Percentiles rank a stretch among this genome's conserved stretches.
These are phyloP conservation scores for Mentha longifolia DNA, from an alignment of 257 asterid species.

Conservation along the genomic window DNA sequence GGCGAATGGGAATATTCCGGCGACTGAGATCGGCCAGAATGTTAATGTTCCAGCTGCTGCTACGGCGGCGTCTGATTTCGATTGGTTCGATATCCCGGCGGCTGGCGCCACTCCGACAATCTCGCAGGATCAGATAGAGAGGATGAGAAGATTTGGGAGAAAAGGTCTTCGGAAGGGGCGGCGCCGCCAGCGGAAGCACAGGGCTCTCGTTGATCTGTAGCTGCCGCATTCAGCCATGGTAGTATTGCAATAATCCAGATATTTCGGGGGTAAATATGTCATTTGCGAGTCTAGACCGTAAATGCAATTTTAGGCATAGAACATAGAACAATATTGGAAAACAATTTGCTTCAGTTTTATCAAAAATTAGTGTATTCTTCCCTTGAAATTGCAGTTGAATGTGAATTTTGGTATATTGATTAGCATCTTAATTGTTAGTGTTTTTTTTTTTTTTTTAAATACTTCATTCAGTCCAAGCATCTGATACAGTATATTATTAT, in stretches of 20 bases:
- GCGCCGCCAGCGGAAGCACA: constrained; percentile 25
- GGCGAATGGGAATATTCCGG: background rate
- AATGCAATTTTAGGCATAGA: background rate
- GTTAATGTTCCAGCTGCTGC: background rate
- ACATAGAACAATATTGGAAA: too few relatives aligned
- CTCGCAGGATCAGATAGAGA: constrained; percentile 3
- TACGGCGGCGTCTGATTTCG: constrained; percentile 14
- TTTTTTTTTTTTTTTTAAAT: too few relatives aligned
- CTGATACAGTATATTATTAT: too few relatives aligned
- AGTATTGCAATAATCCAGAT: background rate
- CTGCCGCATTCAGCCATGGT: background rate
- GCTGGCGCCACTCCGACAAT: constrained; percentile 11
- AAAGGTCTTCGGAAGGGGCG: constrained; percentile 14
- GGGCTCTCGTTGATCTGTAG: constrained; percentile 23
- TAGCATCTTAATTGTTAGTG: too few relatives aligned
- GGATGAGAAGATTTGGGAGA: constrained; percentile 3
- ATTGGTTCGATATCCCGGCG: constrained; percentile 20
- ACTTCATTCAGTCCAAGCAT: too few relatives aligned
- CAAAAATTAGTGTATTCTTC: background rate
- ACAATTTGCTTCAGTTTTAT: background rate
- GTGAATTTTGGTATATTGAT: background rate
- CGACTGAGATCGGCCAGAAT: background rate
- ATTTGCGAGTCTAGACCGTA: background rate
- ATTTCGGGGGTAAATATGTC: constrained; percentile 16
- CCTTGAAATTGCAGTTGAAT: background rate